Evolutionary conservation across 2,329 filamentous ascomycete species (phyloP).

Genomic region (Cladosporium sp.): DNA sequence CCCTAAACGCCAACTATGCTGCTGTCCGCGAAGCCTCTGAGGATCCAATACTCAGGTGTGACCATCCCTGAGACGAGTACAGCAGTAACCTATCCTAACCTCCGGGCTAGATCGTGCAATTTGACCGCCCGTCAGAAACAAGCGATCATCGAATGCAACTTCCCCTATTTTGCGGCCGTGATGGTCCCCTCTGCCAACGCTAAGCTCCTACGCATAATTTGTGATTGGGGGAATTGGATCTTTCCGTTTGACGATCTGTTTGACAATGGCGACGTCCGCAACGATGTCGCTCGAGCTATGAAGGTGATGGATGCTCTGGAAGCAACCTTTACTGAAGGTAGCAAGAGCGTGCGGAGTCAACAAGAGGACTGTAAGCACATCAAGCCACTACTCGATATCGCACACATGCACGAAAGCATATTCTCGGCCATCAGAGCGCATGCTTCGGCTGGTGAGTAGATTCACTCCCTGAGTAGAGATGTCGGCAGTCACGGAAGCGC

Average conservation of each 20-base stretch:
- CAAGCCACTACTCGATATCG: neutral
- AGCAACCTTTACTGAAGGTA: neutral
- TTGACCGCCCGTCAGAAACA: too few species aligned
- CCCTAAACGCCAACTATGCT: too few species aligned
- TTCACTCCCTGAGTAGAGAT: neutral
- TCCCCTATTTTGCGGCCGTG: neutral
- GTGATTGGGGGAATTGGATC: neutral
- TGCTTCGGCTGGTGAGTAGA: neutral
- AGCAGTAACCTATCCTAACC: too few species aligned
- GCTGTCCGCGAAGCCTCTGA: too few species aligned
- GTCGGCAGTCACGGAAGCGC: neutral
- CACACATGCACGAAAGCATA: neutral
- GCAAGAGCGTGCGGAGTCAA: neutral
- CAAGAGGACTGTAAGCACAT: too few species aligned
- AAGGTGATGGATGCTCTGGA: neutral
- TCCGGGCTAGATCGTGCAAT: too few species aligned
- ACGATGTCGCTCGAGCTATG: neutral
- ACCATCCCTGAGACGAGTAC: too few species aligned
- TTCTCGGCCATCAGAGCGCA: neutral
- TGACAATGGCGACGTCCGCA: neutral
- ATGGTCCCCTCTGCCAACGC: neutral
- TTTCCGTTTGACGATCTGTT: neutral
- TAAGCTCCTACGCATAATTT: neutral
- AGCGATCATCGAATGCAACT: neutral
- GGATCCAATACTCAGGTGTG: too few species aligned